phyloP scores from a whole-genome alignment of 129 eudicot genomes.

The Gnaphalium uliginosum region DNA sequence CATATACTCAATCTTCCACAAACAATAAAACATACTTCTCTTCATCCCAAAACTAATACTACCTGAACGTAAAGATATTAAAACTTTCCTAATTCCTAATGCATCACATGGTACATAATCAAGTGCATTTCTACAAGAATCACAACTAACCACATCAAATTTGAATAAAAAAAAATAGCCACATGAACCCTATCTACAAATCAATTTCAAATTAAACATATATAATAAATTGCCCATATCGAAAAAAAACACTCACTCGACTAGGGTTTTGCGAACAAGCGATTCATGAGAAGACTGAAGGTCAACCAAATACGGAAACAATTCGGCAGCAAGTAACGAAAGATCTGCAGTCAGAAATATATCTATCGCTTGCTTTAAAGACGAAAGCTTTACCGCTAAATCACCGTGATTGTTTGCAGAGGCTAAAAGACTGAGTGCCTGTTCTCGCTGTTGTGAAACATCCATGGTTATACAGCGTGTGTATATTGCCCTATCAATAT shows the following conservation, averaged over 20 bases:
- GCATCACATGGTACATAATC: too few species aligned
- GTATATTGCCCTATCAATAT: not conserved
- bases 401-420: slow-evolving; percentile 94
- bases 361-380: slow-evolving; percentile 77
- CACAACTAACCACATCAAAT: not conserved
- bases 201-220: slow-evolving; percentile 12
- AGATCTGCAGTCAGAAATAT: slow-evolving; percentile 50
- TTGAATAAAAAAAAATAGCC: not conserved
- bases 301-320: slow-evolving; percentile 76
- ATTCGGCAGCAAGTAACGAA: slow-evolving; percentile 54
- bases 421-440: slow-evolving; percentile 74
- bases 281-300: slow-evolving; percentile 71
- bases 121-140: not conserved
- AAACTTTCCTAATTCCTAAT: too few species aligned
- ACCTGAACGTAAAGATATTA: too few species aligned
- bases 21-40: too few species aligned
- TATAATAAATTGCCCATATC: not conserved
- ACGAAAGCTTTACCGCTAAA: slow-evolving; percentile 91
- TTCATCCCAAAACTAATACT: too few species aligned
- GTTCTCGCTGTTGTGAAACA: slow-evolving; percentile 60
- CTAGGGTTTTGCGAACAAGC: slow-evolving; percentile 78
- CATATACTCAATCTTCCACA: too few species aligned
- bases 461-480: slow-evolving; percentile 39
- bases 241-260: slow-evolving; percentile 54
- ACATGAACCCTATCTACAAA: not conserved